Evolutionary conservation across 805 yeast species (phyloP).

Genomic region (Barnettozyma botsteinii): DNA sequence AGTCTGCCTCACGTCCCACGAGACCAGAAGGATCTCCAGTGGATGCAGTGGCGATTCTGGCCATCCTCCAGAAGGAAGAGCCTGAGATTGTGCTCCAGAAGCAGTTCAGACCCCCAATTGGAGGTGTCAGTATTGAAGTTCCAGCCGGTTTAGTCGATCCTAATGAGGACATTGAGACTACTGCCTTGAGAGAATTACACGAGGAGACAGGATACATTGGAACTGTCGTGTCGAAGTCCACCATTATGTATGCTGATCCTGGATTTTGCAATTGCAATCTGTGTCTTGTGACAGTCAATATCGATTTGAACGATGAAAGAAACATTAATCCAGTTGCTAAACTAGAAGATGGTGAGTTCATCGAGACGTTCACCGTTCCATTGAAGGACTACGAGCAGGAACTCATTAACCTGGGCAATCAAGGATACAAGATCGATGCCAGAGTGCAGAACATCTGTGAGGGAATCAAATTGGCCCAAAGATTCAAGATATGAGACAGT

Average conservation of each 20-base stretch:
- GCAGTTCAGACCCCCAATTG: conserved; percentile 91
- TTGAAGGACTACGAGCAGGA: conserved; percentile 49
- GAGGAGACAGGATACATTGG: conserved; percentile 96
- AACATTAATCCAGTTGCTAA: conserved; percentile 67
- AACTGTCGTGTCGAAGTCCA: conserved; percentile 40
- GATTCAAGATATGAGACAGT: conserved; percentile 20
- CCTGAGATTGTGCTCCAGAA: conserved; percentile 56
- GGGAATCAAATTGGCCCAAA: conserved; percentile 60
- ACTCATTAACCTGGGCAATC: conserved; percentile 42
- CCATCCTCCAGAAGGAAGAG: conserved; percentile 50
- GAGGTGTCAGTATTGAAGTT: conserved; percentile 82
- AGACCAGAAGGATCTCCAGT: conserved; percentile 35
- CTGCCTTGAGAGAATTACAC: conserved; percentile 81
- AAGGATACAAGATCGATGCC: conserved; percentile 82
- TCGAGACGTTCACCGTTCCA: conserved; percentile 79
- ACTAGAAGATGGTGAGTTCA: conserved; percentile 87
- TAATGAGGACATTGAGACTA: conserved; percentile 64
- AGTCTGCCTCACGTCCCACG: conserved; percentile 58
- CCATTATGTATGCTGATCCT: conserved; percentile 66
- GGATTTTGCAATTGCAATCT: conserved; percentile 89
- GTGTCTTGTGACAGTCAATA: conserved; percentile 68
- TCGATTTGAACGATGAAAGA: conserved; percentile 61
- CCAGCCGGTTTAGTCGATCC: conserved; percentile 96
- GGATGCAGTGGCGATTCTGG: conserved; percentile 91
- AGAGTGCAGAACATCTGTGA: conserved; percentile 81